Evolutionary conservation across 1,284 basidiomycete genomes (phyloP).

Genomic region (Ustilago curta): DNA sequence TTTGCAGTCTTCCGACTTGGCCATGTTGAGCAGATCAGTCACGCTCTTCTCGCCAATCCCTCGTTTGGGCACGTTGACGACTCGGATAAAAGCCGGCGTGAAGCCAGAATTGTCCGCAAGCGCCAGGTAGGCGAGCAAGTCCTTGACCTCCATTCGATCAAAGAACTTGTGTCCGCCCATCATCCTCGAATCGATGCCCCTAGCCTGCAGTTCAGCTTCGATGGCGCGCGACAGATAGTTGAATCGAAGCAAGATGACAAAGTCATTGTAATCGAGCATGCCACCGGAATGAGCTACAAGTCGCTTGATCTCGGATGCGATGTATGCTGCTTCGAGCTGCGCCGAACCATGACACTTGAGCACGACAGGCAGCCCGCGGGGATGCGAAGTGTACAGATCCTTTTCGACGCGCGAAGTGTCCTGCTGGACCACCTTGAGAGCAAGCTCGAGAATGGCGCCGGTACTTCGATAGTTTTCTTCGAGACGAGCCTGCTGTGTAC

Average conservation of each 20-base stretch:
- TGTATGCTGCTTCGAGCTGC: constrained; percentile 67
- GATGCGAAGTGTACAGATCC: constrained; percentile 80
- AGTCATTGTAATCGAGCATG: constrained; percentile 71
- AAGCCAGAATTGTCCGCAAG: constrained; percentile 85
- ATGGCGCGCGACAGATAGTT: constrained; percentile 84
- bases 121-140: constrained; percentile 79
- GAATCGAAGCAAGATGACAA: constrained; percentile 77
- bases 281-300: constrained; percentile 81
- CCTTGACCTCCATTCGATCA: constrained; percentile 82
- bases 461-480: constrained; percentile 92
- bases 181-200: constrained; percentile 81
- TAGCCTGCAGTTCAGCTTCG: constrained; percentile 81
- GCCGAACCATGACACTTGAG: constrained; percentile 43
- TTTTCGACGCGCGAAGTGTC: constrained; percentile 81
- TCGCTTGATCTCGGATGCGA: constrained; percentile 84
- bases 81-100: constrained; percentile 77
- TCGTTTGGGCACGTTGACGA: constrained; percentile 81
- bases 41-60: constrained; percentile 86
- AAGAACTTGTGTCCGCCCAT: constrained; percentile 89
- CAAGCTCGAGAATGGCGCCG: constrained; percentile 79
- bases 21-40: constrained; percentile 74
- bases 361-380: constrained; percentile 73
- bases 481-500: constrained; percentile 76
- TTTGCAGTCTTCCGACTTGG: constrained; percentile 74
- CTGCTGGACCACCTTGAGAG: constrained; percentile 83